Evolutionary conservation across 805 yeast species (phyloP).

Genomic region (Candida tallmaniae): DNA sequence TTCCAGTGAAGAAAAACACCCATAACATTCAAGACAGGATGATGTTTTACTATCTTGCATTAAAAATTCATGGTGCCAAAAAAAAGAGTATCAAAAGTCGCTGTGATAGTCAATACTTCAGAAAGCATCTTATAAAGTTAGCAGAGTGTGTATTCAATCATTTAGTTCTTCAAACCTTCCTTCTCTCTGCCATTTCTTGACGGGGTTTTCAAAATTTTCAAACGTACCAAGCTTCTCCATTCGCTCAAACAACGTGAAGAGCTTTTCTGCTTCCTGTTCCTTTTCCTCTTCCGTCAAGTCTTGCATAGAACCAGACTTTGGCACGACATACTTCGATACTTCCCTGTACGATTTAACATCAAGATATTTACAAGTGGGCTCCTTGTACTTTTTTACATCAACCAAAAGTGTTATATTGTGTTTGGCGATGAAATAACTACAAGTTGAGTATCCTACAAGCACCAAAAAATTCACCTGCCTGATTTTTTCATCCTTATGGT

Average conservation of each 20-base stretch:
- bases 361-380: conserved; percentile 15
- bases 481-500: conserved; percentile 8
- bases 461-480: conserved; percentile 15
- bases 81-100: too few relatives aligned
- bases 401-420: conserved; percentile 13
- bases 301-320: background rate
- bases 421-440: conserved; percentile 11
- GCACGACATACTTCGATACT: background rate
- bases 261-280: conserved; percentile 40
- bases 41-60: too few relatives aligned
- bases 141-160: background rate
- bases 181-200: conserved; percentile 31
- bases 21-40: too few relatives aligned
- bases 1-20: too few relatives aligned
- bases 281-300: conserved; percentile 39
- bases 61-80: too few relatives aligned
- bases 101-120: too few relatives aligned
- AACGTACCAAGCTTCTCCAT: conserved; percentile 34
- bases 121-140: too few relatives aligned
- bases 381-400: conserved; percentile 11
- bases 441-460: conserved; percentile 18
- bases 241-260: conserved; percentile 38
- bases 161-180: conserved; percentile 23
- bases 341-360: conserved; percentile 2
- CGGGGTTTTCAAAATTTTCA: conserved; percentile 35